phyloP scores from a whole-genome alignment of 768 basidiomycete species.

The Auricularia heimuer region DNA sequence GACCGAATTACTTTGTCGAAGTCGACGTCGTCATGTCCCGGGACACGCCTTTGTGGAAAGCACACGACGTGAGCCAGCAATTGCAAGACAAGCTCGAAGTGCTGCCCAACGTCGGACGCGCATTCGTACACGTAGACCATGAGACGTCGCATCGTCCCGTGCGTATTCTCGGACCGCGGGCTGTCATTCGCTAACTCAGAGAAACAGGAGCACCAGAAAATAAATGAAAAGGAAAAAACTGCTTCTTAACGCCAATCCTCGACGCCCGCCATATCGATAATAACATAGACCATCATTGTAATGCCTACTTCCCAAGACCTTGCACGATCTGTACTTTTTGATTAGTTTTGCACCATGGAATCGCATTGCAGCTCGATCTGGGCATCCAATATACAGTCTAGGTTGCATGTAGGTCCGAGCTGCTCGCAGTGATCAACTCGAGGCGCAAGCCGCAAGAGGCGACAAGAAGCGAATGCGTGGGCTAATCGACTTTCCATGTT shows the following conservation, averaged over 20 bases:
- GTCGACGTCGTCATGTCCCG: conserved; percentile 90
- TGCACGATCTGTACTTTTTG: neutral
- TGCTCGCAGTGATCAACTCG: neutral
- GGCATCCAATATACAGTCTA: neutral
- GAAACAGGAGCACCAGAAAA: neutral
- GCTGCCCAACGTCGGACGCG: conserved; percentile 81
- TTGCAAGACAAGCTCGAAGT: conserved; percentile 84
- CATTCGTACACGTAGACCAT: conserved; percentile 93
- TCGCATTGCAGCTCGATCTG: too few species aligned
- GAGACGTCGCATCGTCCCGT: conserved; percentile 77
- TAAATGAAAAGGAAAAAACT: neutral
- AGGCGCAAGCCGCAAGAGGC: too few species aligned
- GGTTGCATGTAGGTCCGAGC: neutral
- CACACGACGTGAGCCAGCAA: conserved; percentile 76
- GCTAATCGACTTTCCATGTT: conserved; percentile 71
- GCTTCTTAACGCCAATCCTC: neutral
- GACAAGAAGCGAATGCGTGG: neutral
- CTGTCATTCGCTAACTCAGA: neutral
- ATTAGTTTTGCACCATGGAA: too few species aligned
- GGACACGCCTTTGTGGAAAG: conserved; percentile 80
- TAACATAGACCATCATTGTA: neutral
- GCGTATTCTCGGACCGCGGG: conserved; percentile 5
- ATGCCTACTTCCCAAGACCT: neutral
- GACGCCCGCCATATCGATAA: too few species aligned
- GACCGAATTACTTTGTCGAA: conserved; percentile 90